Base-by-base conservation (phyloP, 345 rosid species). In the Rhizophora apiculata region DNA sequence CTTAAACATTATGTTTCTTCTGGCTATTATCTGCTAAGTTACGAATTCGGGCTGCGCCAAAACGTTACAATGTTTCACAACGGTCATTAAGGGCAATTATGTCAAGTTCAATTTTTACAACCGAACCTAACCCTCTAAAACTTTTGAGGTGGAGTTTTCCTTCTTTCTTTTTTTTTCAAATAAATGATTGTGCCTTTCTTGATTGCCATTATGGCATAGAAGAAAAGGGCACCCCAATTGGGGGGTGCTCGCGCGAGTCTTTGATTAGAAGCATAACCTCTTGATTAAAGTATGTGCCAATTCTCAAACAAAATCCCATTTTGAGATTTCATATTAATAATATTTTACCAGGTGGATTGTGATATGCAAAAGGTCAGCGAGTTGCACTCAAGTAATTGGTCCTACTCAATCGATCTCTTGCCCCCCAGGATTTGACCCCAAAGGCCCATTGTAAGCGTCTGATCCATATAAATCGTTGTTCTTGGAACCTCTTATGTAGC, bases 251-350 rank as follows among this genome's bases (percentile, higher is more conserved):
- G 16, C 30, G 52, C 60, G 54, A 79, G 81, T 78, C 86, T 82
- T 80, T 77, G 68, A 70, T 55, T 67, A 65, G 70, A 82, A 81
- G 82, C 81, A 81, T 79, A 53, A 60, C 74, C 73, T 86, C 30
- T 84, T 71, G 54, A 65, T 68, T 83, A 69, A 74, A 79, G 78
- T 37, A 65, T 63, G 30, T 60, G 34, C 26, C 62, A 34, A 10
- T 24, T 31, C 24, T 46, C 22, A 58, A 24, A 22, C 30, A 39
- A 43, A 3, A 34, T 0, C 18, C 18, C 4, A 13, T 43, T 13
- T 11, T 13, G 13, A 43, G 18, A 43, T 43, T 43, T 43, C 49
- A 39, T 10, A 1, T 39, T 39, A 39, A 8, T 39, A 9, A 2
- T 39, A 11, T 43, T 4, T 13, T 3, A 13, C 49, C 5, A 0